Evolutionary conservation across 1,284 basidiomycete genomes (phyloP).

Genomic region (Somion occarium): DNA sequence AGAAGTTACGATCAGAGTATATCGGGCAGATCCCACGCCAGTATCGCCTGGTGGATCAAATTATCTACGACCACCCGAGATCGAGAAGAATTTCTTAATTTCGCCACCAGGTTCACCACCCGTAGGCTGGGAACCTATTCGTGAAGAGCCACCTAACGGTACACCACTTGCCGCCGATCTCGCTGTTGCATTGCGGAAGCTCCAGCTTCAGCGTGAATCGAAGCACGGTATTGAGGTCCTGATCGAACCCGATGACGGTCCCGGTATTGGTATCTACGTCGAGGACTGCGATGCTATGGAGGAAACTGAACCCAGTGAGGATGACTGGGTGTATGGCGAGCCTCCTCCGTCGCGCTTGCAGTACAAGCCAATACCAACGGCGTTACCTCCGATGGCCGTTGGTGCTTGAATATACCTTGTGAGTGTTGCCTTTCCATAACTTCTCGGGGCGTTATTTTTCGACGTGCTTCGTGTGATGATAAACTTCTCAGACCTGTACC

Average conservation of each 20-base stretch:
- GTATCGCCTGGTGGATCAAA: conserved; percentile 43
- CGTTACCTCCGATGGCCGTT: conserved; percentile 32
- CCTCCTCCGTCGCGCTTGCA: conserved; percentile 43
- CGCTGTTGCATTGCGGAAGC: conserved; percentile 66
- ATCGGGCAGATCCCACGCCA: conserved; percentile 73
- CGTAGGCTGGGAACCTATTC: conserved; percentile 91
- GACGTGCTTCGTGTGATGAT: conserved; percentile 31
- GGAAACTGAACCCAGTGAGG: conserved; percentile 25
- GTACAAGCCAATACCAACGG: conserved; percentile 51
- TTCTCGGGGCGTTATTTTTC: conserved; percentile 5
- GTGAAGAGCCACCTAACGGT: conserved; percentile 89
- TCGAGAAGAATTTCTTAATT: conserved; percentile 94
- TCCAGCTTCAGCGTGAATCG: conserved; percentile 46
- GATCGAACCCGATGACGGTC: conserved; percentile 58
- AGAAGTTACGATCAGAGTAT: conserved; percentile 66
- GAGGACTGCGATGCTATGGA: conserved; percentile 48
- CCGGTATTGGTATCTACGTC: conserved; percentile 71
- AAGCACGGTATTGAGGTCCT: conserved; percentile 46
- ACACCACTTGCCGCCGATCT: conserved; percentile 88
- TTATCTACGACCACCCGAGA: conserved; percentile 72
- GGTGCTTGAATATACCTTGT: conserved; percentile 17
- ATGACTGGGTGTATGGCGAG: conserved; percentile 62
- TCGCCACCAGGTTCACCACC: conserved; percentile 98
- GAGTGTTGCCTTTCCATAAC: conserved; percentile 12
- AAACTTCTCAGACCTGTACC: conserved; percentile 43